Evolutionary conservation across 768 basidiomycete species (phyloP), one percentile per base, ranked within the genome.

Genomic region (Ephemerocybe angulata): DNA sequence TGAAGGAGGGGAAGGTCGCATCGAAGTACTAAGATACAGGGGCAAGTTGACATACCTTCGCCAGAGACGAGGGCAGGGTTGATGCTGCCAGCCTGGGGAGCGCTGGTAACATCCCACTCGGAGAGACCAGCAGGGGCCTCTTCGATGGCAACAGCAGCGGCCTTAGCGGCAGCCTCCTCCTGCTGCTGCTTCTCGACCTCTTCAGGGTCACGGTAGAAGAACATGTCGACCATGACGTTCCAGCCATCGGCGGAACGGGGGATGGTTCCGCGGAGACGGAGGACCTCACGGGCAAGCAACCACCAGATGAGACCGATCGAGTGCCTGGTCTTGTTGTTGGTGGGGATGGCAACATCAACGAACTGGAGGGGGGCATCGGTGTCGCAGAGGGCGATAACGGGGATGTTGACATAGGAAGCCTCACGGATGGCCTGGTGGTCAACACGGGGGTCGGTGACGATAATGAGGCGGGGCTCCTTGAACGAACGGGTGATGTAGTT

Each of bases 341-440:
- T 93, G 60, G 97, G 97, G 76, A 99, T 97, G 53, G 91, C 95
- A 65, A 98, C 86, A 72, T 99, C 97, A 72, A 99, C 95, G 72
- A 93, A 98, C 75, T 93, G 87, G 67, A 98, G 85, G 55, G 94
- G 93, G 44, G 97, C 93, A 74, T 99, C 97, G 64, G 95, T 97
- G 77, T 99, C 97, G 78, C 92, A 94, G 67, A 99, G 87, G 57
- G 96, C 97, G 66, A 99, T 97, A 67, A 99, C 97, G 65, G 97
- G 97, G 75, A 99, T 98, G 88, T 99, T 99, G 74, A 98, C 97
- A 71, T 98, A 99, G 54, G 96, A 96, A 43, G 97, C 95, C 79
- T 99, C 97, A 64, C 97, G 93, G 77, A 99, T 99, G 62, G 97
- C 97, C 77, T 99, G 97, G 83, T 98, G 97, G 78, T 98, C 97